Base-by-base conservation (phyloP, 805 yeast genomes). In the Yarrowia sp. region DNA sequence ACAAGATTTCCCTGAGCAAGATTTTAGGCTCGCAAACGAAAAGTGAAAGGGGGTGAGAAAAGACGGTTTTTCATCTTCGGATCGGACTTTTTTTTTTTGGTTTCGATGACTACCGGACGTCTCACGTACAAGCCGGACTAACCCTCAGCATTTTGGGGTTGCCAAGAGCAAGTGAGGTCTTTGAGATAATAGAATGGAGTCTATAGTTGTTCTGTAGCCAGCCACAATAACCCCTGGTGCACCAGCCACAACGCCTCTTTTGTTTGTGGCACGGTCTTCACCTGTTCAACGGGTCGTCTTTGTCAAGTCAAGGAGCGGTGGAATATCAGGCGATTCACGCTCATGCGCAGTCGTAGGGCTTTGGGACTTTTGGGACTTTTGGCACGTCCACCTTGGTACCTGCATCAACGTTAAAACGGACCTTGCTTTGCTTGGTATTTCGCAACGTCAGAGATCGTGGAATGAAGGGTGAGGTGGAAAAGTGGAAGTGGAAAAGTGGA, bases 401-500 rank as follows among this genome's bases (percentile, higher is more conserved):
- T 52, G 56, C 56, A 52, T 52, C 42, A 52, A 52, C 40, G 36
- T 33, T 52, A 34, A 36, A 34, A 36, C 17, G 4, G 42, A 52
- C 56, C 56, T 52, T 52, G 56, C 56, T 52, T 52, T 52, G 56
- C 56, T 52, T 34, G 34, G 56, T 52, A 17, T 15, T 34, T 8
- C 17, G 39, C 24, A 36, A 36, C 42, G 4, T 17, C 30, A 10
- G 14, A 17, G 42, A 52, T 46, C 50, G n/a, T n/a, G 50, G 14
- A 24, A 46, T 39, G 42, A 6, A 19, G 19, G 47, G 30, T n/a
- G n/a, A n/a, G 20, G 52, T 4, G 38, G 38, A 10, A 10, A 12
- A 36, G n/a, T n/a, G n/a, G n/a, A n/a, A n/a, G n/a, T n/a, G n/a
- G n/a, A 12, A 36, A 4, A 3, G 38, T 2, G 1, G 47, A 24